Percentiles rank a stretch among this genome's conserved stretches.
These are phyloP conservation scores for Ceratobasidium sp. DNA, from an alignment of 1,284 basidiomycete genomes.

Conservation along the genomic window DNA sequence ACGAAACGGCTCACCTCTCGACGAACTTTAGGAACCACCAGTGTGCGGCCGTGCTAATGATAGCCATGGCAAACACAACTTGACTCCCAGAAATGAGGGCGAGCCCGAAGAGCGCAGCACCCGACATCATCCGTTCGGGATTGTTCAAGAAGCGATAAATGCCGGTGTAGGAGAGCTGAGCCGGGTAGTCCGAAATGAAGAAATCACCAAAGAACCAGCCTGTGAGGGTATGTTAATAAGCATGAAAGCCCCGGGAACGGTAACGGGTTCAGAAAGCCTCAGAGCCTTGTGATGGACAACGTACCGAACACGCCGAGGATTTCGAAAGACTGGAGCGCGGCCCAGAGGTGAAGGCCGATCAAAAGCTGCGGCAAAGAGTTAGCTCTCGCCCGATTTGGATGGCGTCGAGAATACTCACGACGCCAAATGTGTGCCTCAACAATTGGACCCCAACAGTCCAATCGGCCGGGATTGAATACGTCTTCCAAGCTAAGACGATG, in stretches of 20 bases:
- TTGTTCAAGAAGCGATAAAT: conserved; percentile 98
- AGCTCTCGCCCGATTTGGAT: not conserved
- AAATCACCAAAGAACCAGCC: conserved; percentile 99
- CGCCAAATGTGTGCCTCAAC: conserved; percentile 87
- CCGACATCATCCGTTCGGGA: conserved; percentile 92
- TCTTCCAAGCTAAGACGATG: conserved; percentile 85
- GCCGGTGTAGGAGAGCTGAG: conserved; percentile 93
- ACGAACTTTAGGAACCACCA: conserved; percentile 93
- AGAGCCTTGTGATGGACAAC: conserved; percentile 47
- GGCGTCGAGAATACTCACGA: conserved; percentile 64
- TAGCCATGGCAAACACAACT: conserved; percentile 85
- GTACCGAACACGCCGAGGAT: conserved; percentile 92
- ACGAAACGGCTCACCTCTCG: conserved; percentile 76
- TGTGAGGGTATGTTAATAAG: conserved; percentile 52
- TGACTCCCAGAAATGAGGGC: conserved; percentile 91
- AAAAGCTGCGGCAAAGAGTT: conserved; percentile 69
- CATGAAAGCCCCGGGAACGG: not conserved
- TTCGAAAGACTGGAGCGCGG: conserved; percentile 89
- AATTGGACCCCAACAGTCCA: conserved; percentile 94
- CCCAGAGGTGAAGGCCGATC: conserved; percentile 91
- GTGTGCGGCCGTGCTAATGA: conserved; percentile 85
- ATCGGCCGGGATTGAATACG: conserved; percentile 81
- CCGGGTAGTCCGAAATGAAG: conserved; percentile 94
- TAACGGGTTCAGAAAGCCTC: not conserved
- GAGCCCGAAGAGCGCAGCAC: conserved; percentile 94